Conservation (phyloP, 1,139 yeast species). For the Debaryomyces subglobosus region DNA sequence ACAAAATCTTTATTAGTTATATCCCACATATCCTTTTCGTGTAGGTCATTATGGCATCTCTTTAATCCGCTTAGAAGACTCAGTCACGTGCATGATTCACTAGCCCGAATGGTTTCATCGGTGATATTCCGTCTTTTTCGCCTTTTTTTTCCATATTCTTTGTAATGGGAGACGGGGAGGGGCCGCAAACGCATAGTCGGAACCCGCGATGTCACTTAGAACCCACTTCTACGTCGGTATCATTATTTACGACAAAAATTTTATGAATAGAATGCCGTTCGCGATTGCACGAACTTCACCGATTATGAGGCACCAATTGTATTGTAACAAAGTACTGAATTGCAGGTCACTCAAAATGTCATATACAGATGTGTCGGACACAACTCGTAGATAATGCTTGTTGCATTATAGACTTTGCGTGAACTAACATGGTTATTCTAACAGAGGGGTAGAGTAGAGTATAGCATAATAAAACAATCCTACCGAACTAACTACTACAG, state of each 20-base stretch:
- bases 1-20: background rate
- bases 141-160: background rate
- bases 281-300: background rate
- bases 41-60: constrained; percentile 1
- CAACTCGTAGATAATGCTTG: no score
- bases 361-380: background rate
- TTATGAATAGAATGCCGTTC: background rate
- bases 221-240: background rate
- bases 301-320: background rate
- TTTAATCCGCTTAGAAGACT: background rate
- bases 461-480: background rate
- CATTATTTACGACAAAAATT: background rate
- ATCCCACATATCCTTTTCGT: background rate
- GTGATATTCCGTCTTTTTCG: background rate
- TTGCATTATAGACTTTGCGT: background rate
- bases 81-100: background rate
- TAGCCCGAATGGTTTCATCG: background rate
- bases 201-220: background rate
- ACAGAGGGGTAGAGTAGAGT: background rate
- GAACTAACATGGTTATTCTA: background rate
- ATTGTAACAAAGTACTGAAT: background rate
- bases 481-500: background rate
- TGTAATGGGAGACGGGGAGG: background rate
- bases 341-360: background rate
- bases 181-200: background rate